Conservation (phyloP, 345 rosid genomes). For the Streptanthus diversifolius region DNA sequence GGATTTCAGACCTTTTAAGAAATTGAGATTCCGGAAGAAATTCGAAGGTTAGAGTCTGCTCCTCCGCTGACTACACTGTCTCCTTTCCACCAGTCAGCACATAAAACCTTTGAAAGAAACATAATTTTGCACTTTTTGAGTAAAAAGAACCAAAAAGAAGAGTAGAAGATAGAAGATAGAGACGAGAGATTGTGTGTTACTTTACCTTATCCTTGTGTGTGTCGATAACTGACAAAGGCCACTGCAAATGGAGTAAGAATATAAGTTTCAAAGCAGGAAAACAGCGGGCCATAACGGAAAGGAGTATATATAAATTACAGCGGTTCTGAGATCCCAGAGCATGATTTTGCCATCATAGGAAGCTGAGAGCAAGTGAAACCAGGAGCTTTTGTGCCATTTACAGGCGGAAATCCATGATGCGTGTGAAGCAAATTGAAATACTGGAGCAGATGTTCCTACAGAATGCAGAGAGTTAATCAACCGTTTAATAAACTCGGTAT, state of each 20-base stretch:
- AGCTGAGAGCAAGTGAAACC: slow-evolving; percentile 82
- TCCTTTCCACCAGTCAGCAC: slow-evolving; percentile 95
- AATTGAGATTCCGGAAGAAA: slow-evolving; percentile 58
- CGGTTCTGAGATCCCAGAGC: slow-evolving; percentile 99
- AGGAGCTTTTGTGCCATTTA: slow-evolving; percentile 87
- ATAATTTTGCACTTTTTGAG: background rate
- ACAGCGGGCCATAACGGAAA: background rate
- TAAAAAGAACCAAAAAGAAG: background rate
- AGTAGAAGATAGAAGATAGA: background rate
- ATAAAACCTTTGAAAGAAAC: slow-evolving; percentile 50
- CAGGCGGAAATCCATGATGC: slow-evolving; percentile 88
- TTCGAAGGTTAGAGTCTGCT: slow-evolving; percentile 69
- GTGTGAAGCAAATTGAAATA: slow-evolving; percentile 79
- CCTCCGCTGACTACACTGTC: slow-evolving; percentile 87
- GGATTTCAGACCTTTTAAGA: slow-evolving; percentile 42
- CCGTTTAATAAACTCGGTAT: background rate
- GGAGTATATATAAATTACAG: slow-evolving; percentile 46
- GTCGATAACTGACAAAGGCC: slow-evolving; percentile 80
- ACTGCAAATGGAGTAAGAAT: slow-evolving; percentile 52
- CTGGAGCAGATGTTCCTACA: slow-evolving; percentile 87
- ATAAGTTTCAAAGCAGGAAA: background rate
- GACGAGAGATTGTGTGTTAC: background rate
- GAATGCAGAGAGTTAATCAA: slow-evolving; percentile 3
- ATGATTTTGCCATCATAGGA: slow-evolving; percentile 98
- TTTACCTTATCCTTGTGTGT: slow-evolving; percentile 82